These are phyloP conservation scores for Corchorus capsularis DNA, from an alignment of 345 rosid species.

Conservation along the genomic window DNA sequence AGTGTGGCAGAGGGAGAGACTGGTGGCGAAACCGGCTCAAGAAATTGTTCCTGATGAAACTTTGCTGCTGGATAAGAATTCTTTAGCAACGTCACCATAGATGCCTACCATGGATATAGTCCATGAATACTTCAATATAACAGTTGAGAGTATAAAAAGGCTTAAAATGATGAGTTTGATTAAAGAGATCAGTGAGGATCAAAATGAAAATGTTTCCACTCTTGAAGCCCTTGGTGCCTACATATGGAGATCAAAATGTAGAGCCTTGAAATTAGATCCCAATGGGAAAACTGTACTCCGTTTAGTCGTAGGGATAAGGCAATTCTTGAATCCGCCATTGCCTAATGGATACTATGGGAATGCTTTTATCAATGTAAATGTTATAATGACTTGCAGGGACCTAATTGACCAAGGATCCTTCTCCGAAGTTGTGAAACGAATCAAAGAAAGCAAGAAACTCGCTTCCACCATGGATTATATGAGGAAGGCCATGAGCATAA, in stretches of 20 bases:
- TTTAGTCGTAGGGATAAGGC: constrained; percentile 37
- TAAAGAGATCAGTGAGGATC: constrained; percentile 13
- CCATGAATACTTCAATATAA: constrained; percentile 37
- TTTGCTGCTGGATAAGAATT: background rate
- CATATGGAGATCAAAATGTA: constrained; percentile 49
- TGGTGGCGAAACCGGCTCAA: constrained; percentile 17
- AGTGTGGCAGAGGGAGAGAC: constrained; percentile 48
- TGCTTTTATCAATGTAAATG: constrained; percentile 36
- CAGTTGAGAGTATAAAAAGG: constrained; percentile 29
- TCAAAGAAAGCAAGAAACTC: constrained; percentile 41
- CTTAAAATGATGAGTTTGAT: constrained; percentile 31
- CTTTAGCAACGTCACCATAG: constrained; percentile 30
- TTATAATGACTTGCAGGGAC: constrained; percentile 29
- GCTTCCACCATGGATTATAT: constrained; percentile 27
- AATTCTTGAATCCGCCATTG: constrained; percentile 39
- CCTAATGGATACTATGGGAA: constrained; percentile 55
- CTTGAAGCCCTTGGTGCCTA: constrained; percentile 54
- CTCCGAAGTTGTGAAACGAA: constrained; percentile 29
- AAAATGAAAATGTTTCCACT: constrained; percentile 30
- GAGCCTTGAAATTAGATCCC: constrained; percentile 45
- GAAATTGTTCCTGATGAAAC: background rate
- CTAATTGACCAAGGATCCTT: constrained; percentile 31
- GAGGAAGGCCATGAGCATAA: constrained; percentile 9
- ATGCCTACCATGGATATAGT: constrained; percentile 35
- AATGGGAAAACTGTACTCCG: constrained; percentile 29